A percentile compares a stretch with the other conserved stretches of the same genome.
Conservation (phyloP, 805 yeast species). For the Lipomyces mesembrius region DNA sequence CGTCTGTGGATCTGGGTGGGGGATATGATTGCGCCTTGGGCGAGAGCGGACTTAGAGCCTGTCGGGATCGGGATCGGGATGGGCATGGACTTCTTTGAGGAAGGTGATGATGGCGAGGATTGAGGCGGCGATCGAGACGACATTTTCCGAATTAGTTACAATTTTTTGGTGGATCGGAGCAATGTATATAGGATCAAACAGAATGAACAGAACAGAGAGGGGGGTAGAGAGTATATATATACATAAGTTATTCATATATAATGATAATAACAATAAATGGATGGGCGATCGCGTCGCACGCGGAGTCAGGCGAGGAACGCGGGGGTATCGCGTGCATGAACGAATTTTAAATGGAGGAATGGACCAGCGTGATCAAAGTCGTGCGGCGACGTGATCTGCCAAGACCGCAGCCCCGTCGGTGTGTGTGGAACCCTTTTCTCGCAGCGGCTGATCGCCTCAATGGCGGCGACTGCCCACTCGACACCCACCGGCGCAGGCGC, state of each 20-base stretch:
- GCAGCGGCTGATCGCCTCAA: no score
- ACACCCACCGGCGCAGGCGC: no score
- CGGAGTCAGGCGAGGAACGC: background rate
- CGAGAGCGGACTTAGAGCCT: constrained; percentile 25
- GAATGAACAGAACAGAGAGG: background rate
- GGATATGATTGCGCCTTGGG: constrained; percentile 21
- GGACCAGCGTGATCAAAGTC: background rate
- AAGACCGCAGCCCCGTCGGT: no score
- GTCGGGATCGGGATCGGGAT: constrained; percentile 31
- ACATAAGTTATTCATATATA: background rate
- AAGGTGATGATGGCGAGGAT: constrained; percentile 6
- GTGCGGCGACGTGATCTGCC: background rate
- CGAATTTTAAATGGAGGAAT: background rate
- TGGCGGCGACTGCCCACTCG: no score
- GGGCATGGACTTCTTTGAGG: constrained; percentile 9
- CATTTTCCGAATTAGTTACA: no score
- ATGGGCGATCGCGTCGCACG: background rate
- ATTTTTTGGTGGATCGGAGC: no score
- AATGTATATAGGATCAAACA: background rate
- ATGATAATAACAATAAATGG: background rate
- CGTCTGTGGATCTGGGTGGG: constrained; percentile 33
- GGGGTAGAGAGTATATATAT: background rate
- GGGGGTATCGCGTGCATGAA: background rate
- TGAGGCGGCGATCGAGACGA: constrained; percentile 6
- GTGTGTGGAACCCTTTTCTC: no score